A percentile compares a stretch with the other conserved stretches of the same genome.
Evolutionary conservation across 495 filamentous ascomycete genomes (phyloP).

Genomic region (Xylaria intraflava): DNA sequence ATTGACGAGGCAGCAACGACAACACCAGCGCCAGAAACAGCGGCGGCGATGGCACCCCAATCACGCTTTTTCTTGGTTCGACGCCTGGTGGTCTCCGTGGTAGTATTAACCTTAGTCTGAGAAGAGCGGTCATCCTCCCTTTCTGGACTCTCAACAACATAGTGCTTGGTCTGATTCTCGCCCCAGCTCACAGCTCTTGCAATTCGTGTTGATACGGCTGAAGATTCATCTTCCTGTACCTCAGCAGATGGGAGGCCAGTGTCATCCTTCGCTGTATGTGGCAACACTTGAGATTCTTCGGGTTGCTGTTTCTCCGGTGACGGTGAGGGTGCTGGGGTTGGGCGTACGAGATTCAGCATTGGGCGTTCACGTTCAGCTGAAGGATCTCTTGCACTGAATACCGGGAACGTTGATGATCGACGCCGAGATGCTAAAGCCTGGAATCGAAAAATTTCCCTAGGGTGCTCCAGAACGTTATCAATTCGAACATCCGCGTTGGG

Average conservation of each 20-base stretch:
- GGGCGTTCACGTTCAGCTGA: constrained; percentile 46
- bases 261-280: constrained; percentile 5
- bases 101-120: constrained; percentile 18
- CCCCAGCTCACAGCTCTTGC: constrained; percentile 54
- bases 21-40: constrained; percentile 28
- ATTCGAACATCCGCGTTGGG: constrained; percentile 51
- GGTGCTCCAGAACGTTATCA: constrained; percentile 40
- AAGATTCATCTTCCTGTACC: constrained; percentile 19
- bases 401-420: constrained; percentile 13
- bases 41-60: constrained; percentile 39
- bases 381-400: constrained; percentile 40
- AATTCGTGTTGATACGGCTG: constrained; percentile 23
- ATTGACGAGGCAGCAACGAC: constrained; percentile 20
- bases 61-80: constrained; percentile 25
- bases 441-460: constrained; percentile 23
- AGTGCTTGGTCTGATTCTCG: constrained; percentile 54
- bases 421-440: constrained; percentile 3
- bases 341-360: constrained; percentile 45
- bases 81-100: constrained; percentile 22
- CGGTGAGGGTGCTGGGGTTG: constrained; percentile 44
- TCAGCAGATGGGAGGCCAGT: constrained; percentile 7
- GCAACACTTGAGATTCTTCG: neutral
- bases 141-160: constrained; percentile 51
- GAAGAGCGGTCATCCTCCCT: constrained; percentile 23
- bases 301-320: constrained; percentile 30